These are phyloP conservation scores for Endoconidiophora polonica DNA, from an alignment of 2,329 filamentous ascomycete species.

Conservation along the genomic window DNA sequence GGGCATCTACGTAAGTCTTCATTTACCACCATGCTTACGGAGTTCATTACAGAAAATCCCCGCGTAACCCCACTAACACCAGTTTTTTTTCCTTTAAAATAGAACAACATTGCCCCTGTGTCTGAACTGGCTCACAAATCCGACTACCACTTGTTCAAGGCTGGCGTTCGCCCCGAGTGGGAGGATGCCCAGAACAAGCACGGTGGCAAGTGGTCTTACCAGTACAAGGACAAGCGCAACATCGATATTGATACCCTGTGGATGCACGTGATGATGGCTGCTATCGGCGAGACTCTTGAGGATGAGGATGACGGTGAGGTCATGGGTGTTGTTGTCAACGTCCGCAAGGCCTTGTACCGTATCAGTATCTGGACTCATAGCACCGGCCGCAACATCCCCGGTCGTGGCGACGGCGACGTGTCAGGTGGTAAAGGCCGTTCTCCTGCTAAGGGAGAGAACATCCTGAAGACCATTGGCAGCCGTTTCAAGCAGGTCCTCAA, in stretches of 20 bases:
- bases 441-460: slow-evolving; percentile 67
- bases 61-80: neutral
- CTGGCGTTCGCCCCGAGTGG: slow-evolving; percentile 92
- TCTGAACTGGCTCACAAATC: slow-evolving; percentile 94
- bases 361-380: slow-evolving; percentile 95
- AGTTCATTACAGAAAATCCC: neutral
- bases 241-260: slow-evolving; percentile 89
- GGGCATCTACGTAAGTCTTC: slow-evolving; percentile 79
- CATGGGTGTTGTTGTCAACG: slow-evolving; percentile 98
- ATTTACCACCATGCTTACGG: neutral
- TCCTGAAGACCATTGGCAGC: slow-evolving; percentile 68
- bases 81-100: neutral
- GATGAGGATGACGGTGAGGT: slow-evolving; percentile 88
- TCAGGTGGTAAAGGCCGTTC: slow-evolving; percentile 64
- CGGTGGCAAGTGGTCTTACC: slow-evolving; percentile 96
- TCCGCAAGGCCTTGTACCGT: slow-evolving; percentile 95
- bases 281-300: slow-evolving; percentile 95
- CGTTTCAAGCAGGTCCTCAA: slow-evolving; percentile 87
- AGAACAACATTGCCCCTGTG: slow-evolving; percentile 98
- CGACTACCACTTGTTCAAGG: slow-evolving; percentile 99
- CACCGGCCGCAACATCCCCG: slow-evolving; percentile 67
- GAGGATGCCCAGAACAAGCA: slow-evolving; percentile 98
- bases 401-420: slow-evolving; percentile 55
- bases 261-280: slow-evolving; percentile 92
- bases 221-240: slow-evolving; percentile 88